Conservation (phyloP, 2,329 filamentous ascomycete species). For the Coleophoma eucalyptorum region DNA sequence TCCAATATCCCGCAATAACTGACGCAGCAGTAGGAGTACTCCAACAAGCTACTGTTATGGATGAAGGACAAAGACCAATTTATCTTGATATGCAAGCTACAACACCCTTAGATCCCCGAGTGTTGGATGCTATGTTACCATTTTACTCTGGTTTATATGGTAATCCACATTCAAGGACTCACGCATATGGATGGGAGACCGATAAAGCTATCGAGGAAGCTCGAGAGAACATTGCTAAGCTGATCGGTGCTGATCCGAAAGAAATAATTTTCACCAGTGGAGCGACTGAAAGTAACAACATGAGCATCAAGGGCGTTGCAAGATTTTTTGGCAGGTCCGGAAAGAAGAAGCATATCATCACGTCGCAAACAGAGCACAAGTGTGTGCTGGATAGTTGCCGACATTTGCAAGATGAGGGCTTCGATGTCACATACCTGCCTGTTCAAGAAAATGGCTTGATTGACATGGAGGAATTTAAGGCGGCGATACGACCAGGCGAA, state of each 20-base stretch:
- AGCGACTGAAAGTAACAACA: conserved; percentile 98
- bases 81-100: conserved; percentile 99
- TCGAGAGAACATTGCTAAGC: conserved; percentile 73
- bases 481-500: conserved; percentile 77
- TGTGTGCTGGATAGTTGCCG: conserved; percentile 96
- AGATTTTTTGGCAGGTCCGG: conserved; percentile 88
- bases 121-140: conserved; percentile 94
- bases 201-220: conserved; percentile 91
- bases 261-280: conserved; percentile 99
- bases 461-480: conserved; percentile 78
- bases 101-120: conserved; percentile 89
- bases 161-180: conserved; percentile 94
- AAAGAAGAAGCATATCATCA: conserved; percentile 99
- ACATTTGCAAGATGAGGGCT: conserved; percentile 95
- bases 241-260: conserved; percentile 93
- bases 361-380: conserved; percentile 97
- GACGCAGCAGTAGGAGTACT: conserved; percentile 57
- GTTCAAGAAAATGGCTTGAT: conserved; percentile 85
- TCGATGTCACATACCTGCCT: conserved; percentile 93
- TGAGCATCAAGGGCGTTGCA: conserved; percentile 98
- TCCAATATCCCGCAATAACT: conserved; percentile 14
- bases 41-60: conserved; percentile 89
- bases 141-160: conserved; percentile 92
- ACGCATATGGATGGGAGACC: conserved; percentile 98
- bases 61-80: conserved; percentile 88